Evolutionary conservation across 441 rosid species (phyloP).

Genomic region (Croton laevigatus): DNA sequence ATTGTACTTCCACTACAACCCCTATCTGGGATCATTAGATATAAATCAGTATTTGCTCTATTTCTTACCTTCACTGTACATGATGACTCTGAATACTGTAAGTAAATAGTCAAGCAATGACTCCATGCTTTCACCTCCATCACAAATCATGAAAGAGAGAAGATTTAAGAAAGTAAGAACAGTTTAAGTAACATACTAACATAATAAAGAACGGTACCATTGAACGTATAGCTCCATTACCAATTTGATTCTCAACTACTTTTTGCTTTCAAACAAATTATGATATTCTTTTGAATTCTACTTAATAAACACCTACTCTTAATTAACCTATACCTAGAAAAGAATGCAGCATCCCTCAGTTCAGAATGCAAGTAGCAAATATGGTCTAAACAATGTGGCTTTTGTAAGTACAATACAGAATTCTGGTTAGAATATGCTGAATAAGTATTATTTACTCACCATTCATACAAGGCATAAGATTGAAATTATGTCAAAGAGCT

Average conservation of each 20-base stretch:
- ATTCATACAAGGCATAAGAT: too few relatives aligned
- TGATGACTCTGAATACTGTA: too few relatives aligned
- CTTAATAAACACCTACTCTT: not conserved
- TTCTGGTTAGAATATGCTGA: not conserved
- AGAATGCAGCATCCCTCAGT: not conserved
- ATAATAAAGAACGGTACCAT: not conserved
- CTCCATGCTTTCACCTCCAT: too few relatives aligned
- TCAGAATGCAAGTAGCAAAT: not conserved
- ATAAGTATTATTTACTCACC: constrained; percentile 36
- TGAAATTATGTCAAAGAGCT: too few relatives aligned
- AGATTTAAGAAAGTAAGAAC: not conserved
- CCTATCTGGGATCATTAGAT: too few relatives aligned
- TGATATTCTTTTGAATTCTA: not conserved
- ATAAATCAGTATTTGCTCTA: too few relatives aligned
- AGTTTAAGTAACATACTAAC: not conserved
- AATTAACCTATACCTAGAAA: not conserved
- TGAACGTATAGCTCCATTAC: not conserved
- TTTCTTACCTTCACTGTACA: too few relatives aligned
- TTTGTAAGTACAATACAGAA: not conserved
- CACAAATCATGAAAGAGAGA: too few relatives aligned
- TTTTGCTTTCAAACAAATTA: not conserved
- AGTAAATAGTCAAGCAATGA: too few relatives aligned
- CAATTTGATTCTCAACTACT: not conserved
- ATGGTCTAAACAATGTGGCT: not conserved
- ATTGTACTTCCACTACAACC: too few relatives aligned